Evolutionary conservation across 106 monocot genomes (phyloP), one percentile per base, ranked within the genome.

Genomic region (Apostasia shenzhenica): DNA sequence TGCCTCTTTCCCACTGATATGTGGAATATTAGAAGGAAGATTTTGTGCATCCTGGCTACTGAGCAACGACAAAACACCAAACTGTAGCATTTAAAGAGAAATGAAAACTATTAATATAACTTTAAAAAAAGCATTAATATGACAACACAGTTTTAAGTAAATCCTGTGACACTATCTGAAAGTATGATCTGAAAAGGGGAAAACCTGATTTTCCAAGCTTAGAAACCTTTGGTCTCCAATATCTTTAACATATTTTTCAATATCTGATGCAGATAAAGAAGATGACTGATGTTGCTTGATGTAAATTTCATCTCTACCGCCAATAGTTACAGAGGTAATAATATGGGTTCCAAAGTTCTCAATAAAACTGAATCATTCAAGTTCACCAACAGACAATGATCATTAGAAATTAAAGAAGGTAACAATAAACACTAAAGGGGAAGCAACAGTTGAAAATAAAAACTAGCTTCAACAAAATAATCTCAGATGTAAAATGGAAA

Each of bases 261-360:
- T 88, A 8, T 95, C 95, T 13, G 75, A 66, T 66, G 63, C 64
- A 74, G 88, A 83, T 72, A 95, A 77, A 61, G 60, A 76, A 54
- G 95, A 95, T 51, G 91, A 91, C 45, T 55, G 78, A 45, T 95
- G 95, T 55, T 91, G 95, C 67, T 91, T 95, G 43, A 95, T 75
- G 75, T 85, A 95, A 52, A 91, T 86, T 78, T 86, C 86, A 86
- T 95, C 95, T 80, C 88, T 88, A 76, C 95, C 95, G 57, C 95
- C 95, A 76, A 95, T 88, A 53, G 88, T 95, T 54, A 95, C 84
- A 57, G 95, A 95, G 11, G 84, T 91, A 64, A 95, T 80, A 45
- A 95, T 72, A 73, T 91, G 95, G 65, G 95, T 95, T 3, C 95
- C 95, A 77, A 76, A 91, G 67, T 88, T 95, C 73, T 95, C 91